Conservation (phyloP, 192 early-diverging fungal species). For the Pilobolus umbonatus region DNA sequence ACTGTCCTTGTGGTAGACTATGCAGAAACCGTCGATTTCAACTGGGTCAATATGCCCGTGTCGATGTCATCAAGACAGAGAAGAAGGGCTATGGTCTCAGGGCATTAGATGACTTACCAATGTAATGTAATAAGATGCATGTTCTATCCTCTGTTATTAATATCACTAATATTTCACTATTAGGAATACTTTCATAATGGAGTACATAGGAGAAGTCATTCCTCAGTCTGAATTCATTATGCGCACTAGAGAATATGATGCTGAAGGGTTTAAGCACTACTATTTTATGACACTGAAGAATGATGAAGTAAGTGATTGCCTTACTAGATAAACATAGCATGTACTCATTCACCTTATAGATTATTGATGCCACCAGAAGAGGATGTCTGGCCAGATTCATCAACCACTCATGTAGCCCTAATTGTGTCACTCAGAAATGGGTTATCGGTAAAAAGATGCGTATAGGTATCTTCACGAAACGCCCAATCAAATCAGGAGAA, state of each 20-base stretch:
- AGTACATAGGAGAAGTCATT: constrained; percentile 96
- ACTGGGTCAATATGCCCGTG: constrained; percentile 72
- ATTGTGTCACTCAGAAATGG: constrained; percentile 96
- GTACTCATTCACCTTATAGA: constrained; percentile 34
- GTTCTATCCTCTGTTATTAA: neutral
- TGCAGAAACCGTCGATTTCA: constrained; percentile 93
- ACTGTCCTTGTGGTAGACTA: constrained; percentile 81
- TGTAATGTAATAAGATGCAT: constrained; percentile 40
- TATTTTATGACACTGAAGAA: constrained; percentile 96
- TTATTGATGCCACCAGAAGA: constrained; percentile 91
- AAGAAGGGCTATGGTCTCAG: constrained; percentile 91
- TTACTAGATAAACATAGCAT: neutral
- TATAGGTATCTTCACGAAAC: constrained; percentile 90
- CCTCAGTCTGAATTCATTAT: constrained; percentile 73
- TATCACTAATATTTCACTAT: neutral
- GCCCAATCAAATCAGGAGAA: constrained; percentile 67
- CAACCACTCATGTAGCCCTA: constrained; percentile 96
- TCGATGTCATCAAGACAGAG: constrained; percentile 84
- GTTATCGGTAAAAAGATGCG: constrained; percentile 84
- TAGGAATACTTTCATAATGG: constrained; percentile 85
- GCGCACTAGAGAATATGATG: constrained; percentile 74
- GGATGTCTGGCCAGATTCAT: constrained; percentile 95
- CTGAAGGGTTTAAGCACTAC: constrained; percentile 82
- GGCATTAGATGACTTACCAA: constrained; percentile 55
- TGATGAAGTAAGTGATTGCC: constrained; percentile 58